Evolutionary conservation across 1,284 basidiomycete genomes (phyloP).

Genomic region (Tilletia setariae): DNA sequence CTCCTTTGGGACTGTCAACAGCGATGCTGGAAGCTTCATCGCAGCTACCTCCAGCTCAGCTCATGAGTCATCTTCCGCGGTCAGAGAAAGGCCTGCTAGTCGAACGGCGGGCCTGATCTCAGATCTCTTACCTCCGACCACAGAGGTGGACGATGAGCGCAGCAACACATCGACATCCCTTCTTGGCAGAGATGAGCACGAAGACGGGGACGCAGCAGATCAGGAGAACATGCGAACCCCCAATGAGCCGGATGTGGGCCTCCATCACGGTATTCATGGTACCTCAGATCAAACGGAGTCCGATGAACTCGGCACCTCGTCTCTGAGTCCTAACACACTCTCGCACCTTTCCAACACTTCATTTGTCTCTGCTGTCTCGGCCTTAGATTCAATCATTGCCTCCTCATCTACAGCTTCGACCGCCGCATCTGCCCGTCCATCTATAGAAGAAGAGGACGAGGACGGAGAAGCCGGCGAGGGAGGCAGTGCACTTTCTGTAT

Average conservation of each 20-base stretch:
- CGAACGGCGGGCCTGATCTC: background rate
- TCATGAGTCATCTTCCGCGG: too few species aligned
- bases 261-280: background rate
- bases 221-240: background rate
- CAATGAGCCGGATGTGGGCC: background rate
- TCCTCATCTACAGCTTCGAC: background rate
- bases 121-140: conserved; percentile 5
- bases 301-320: background rate
- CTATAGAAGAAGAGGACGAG: background rate
- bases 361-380: background rate
- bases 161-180: conserved; percentile 52
- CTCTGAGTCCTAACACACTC: background rate
- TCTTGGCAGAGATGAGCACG: conserved; percentile 26
- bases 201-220: background rate
- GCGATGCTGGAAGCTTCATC: conserved; percentile 7
- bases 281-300: background rate
- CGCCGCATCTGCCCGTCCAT: background rate
- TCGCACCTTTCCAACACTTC: background rate
- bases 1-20: background rate
- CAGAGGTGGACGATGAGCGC: conserved; percentile 15
- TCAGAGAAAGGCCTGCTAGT: conserved; percentile 3
- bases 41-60: background rate
- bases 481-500: background rate
- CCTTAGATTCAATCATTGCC: background rate
- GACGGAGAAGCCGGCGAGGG: background rate